phyloP scores from a whole-genome alignment of 139 green algal species.

The Chlorella sp. region DNA sequence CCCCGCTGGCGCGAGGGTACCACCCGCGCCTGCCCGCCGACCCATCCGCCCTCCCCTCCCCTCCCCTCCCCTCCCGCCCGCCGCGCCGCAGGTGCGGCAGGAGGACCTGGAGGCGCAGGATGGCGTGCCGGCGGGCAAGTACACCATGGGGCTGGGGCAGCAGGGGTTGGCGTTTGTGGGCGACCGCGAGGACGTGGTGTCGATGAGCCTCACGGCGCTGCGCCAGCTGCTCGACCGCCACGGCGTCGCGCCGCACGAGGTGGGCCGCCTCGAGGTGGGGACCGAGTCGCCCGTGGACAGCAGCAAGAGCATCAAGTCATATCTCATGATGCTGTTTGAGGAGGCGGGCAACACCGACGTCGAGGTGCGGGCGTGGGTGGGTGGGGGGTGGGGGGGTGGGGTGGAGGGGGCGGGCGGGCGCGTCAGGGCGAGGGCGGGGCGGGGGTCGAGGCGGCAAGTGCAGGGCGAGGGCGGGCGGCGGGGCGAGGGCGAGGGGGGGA shows the following conservation, averaged over 20 bases:
- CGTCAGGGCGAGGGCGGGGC: too few species aligned
- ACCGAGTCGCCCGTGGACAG: constrained; percentile 76
- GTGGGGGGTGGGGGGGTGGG: not conserved
- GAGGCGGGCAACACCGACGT: constrained; percentile 66
- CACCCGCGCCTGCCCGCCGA: too few species aligned
- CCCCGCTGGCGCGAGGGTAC: too few species aligned
- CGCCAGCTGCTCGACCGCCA: constrained; percentile 64
- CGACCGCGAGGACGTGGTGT: constrained; percentile 81
- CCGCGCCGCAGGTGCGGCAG: constrained; percentile 51
- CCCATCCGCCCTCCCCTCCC: too few species aligned
- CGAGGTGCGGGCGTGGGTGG: constrained; percentile 45
- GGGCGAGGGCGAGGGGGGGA: too few species aligned
- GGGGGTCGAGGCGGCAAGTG: too few species aligned
- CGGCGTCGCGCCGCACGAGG: constrained; percentile 30
- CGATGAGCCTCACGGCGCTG: constrained; percentile 73
- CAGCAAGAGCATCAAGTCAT: constrained; percentile 84
- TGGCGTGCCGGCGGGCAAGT: constrained; percentile 74
- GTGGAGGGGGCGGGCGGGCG: not conserved
- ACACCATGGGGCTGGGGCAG: constrained; percentile 85
- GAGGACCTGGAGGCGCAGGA: constrained; percentile 75
- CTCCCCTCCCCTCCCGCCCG: not conserved
- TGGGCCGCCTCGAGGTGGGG: constrained; percentile 78
- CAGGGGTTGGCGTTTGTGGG: constrained; percentile 64
- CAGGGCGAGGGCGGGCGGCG: too few species aligned
- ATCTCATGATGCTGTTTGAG: constrained; percentile 73